phyloP scores from a whole-genome alignment of 352 stramenopile genomes.

The Hyaloperonospora arabidopsidis region DNA sequence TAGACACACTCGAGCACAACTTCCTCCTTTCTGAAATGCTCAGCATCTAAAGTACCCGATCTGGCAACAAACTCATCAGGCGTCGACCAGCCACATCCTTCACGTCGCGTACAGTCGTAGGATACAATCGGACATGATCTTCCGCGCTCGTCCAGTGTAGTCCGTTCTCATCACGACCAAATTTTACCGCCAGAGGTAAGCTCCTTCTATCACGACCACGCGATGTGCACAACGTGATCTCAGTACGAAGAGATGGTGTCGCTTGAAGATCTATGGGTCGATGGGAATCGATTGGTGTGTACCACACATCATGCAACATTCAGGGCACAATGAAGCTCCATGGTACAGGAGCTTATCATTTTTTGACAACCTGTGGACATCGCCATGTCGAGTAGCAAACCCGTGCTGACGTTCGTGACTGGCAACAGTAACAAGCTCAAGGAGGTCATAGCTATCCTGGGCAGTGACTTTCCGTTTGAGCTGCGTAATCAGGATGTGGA shows the following conservation, averaged over 20 bases:
- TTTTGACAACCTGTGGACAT: not conserved
- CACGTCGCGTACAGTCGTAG: constrained; percentile 32
- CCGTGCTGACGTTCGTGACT: constrained; percentile 77
- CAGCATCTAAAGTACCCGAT: constrained; percentile 88
- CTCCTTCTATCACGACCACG: too few species aligned
- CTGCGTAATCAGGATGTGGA: constrained; percentile 90
- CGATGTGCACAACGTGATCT: too few species aligned
- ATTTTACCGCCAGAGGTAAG: constrained; percentile 12
- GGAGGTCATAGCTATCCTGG: constrained; percentile 79
- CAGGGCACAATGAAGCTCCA: constrained; percentile 8
- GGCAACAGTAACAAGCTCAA: constrained; percentile 83
- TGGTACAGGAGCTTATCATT: not conserved
- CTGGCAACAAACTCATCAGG: constrained; percentile 80
- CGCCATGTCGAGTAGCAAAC: constrained; percentile 27
- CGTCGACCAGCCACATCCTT: constrained; percentile 64
- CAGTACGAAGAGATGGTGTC: too few species aligned
- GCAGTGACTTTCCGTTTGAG: constrained; percentile 84
- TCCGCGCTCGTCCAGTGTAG: not conserved
- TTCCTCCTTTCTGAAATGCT: constrained; percentile 85
- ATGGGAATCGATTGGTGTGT: constrained; percentile 5
- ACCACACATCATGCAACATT: constrained; percentile 19
- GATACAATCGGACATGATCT: not conserved
- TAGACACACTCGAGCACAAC: constrained; percentile 86
- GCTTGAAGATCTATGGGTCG: constrained; percentile 13
- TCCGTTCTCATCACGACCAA: not conserved